These are phyloP conservation scores for Parascedosporium putredinis DNA, from an alignment of 2,329 filamentous ascomycete species.

Conservation along the genomic window DNA sequence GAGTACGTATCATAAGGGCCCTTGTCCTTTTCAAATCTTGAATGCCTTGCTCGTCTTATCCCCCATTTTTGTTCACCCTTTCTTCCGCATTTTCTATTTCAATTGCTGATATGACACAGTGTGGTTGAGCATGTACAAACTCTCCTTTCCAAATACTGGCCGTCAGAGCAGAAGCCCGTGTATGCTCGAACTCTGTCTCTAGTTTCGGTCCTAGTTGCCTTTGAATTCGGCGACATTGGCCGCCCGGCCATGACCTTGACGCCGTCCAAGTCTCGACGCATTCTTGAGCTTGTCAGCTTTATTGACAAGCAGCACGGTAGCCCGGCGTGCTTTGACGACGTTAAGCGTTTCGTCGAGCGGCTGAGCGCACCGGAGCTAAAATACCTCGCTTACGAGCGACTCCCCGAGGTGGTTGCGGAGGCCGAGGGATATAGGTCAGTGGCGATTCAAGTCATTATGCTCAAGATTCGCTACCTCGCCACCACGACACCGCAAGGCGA, in stretches of 20 bases:
- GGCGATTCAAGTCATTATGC: neutral
- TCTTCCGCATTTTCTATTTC: no score
- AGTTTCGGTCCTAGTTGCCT: constrained; percentile 26
- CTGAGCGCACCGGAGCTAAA: constrained; percentile 30
- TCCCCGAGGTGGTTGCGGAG: constrained; percentile 22
- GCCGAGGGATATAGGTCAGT: constrained; percentile 12
- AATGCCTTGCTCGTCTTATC: no score
- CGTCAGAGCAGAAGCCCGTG: constrained; percentile 23
- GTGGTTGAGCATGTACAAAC: constrained; percentile 17
- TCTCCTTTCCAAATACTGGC: constrained; percentile 20
- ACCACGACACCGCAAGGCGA: constrained; percentile 4
- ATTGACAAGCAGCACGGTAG: constrained; percentile 24
- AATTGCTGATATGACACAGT: constrained; percentile 13
- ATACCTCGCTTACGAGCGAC: constrained; percentile 26
- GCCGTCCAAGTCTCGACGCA: constrained; percentile 4
- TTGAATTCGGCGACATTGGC: constrained; percentile 15
- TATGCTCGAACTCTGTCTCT: constrained; percentile 28
- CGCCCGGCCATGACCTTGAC: constrained; percentile 9
- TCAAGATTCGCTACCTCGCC: constrained; percentile 7
- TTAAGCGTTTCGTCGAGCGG: constrained; percentile 32
- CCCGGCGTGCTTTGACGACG: constrained; percentile 35
- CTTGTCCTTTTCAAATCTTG: no score
- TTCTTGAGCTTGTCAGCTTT: constrained; percentile 23
- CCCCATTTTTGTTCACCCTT: no score
- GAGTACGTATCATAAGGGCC: no score